These are phyloP conservation scores for Metschnikowia baotianmanensis DNA, from an alignment of 805 yeast genomes.

Conservation along the genomic window DNA sequence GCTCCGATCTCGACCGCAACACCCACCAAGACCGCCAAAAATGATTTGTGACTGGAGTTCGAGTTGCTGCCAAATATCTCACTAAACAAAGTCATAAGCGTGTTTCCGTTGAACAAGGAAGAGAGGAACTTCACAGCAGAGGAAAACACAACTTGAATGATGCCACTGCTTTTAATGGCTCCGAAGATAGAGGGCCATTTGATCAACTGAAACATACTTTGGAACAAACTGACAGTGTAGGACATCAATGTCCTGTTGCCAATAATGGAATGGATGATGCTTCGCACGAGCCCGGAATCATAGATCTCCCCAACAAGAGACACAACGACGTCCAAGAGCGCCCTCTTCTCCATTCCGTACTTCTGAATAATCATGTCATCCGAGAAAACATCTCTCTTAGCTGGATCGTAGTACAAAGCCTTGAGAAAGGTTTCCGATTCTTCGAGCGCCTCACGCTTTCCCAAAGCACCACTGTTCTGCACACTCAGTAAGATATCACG, in stretches of 20 bases:
- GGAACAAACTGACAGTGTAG: constrained; percentile 21
- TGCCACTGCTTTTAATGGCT: constrained; percentile 28
- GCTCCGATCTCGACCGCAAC: constrained; percentile 16
- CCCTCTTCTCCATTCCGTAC: constrained; percentile 18
- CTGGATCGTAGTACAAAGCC: constrained; percentile 10
- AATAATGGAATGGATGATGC: constrained; percentile 24
- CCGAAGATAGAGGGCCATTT: constrained; percentile 23
- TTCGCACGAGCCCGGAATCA: constrained; percentile 22
- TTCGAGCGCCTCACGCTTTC: constrained; percentile 12
- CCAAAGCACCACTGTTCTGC: constrained; percentile 3
- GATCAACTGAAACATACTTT: constrained; percentile 22
- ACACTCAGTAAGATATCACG: constrained; percentile 4
- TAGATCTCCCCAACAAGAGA: constrained; percentile 23
- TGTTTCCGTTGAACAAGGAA: constrained; percentile 15
- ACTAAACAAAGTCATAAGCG: constrained; percentile 11
- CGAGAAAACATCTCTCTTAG: constrained; percentile 14
- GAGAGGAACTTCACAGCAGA: constrained; percentile 16
- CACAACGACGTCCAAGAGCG: constrained; percentile 16
- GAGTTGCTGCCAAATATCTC: constrained; percentile 16
- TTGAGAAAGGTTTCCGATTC: constrained; percentile 13
- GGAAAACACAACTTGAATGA: constrained; percentile 18
- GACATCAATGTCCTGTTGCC: constrained; percentile 22
- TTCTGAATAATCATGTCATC: constrained; percentile 9
- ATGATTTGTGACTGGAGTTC: constrained; percentile 16
- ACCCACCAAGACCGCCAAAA: constrained; percentile 14